phyloP scores from a whole-genome alignment of 441 rosid genomes.

The Arabidopsis hybrid region DNA sequence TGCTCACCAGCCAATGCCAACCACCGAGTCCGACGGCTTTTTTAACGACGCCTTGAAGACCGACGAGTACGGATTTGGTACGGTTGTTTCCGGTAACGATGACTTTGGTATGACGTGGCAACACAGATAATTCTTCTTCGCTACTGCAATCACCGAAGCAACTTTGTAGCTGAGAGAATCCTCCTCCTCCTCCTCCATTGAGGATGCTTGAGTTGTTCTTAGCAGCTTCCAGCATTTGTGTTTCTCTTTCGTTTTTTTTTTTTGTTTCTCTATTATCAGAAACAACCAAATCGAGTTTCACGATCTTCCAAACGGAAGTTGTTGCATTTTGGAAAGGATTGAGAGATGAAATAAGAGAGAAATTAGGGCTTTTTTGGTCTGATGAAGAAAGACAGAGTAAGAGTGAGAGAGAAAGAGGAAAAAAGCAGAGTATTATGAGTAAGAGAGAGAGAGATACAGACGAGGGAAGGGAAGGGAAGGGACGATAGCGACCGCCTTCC shows the following conservation, averaged over 20 bases:
- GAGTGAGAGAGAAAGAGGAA: conserved; percentile 45
- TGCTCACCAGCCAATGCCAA: conserved; percentile 94
- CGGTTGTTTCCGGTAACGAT: conserved; percentile 96
- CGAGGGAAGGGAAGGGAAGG: conserved; percentile 49
- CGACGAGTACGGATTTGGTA: conserved; percentile 94
- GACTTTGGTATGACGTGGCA: conserved; percentile 97
- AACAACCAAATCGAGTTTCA: conserved; percentile 11
- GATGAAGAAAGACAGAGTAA: conserved; percentile 35
- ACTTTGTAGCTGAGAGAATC: conserved; percentile 76
- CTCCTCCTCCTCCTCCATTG: conserved; percentile 56
- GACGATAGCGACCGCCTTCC: conserved; percentile 64
- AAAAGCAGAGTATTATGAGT: conserved; percentile 41
- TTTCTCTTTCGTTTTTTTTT: background rate
- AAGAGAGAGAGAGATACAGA: conserved; percentile 36
- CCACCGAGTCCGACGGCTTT: conserved; percentile 98
- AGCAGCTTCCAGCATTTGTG: conserved; percentile 67
- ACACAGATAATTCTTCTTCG: conserved; percentile 92
- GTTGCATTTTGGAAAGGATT: conserved; percentile 53
- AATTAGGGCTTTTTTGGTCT: conserved; percentile 47
- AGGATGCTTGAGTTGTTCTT: conserved; percentile 67
- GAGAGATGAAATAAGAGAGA: conserved; percentile 43
- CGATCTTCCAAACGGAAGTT: conserved; percentile 47
- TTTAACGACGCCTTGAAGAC: conserved; percentile 94
- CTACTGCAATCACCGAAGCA: conserved; percentile 72
- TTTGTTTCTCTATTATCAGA: conserved; percentile 34